Evolutionary conservation across 768 basidiomycete genomes (phyloP), one percentile per base, ranked within the genome.

Genomic region (Lactarius tabidus): DNA sequence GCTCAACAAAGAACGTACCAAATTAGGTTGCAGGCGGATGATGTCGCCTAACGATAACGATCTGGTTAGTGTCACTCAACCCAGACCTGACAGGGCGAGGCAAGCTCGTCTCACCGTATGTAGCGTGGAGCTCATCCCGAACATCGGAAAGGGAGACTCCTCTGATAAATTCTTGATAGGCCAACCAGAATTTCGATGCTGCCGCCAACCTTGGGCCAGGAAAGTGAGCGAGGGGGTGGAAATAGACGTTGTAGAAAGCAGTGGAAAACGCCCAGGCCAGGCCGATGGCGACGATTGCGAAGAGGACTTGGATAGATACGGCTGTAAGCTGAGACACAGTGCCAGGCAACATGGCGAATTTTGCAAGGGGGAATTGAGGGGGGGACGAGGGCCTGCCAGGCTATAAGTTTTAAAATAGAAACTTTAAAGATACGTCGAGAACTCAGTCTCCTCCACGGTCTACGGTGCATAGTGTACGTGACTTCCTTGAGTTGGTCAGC

Each of bases 1-100:
- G 1, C 17, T 18, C 3, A 38, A 26, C 20, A 5, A 26, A n/a
- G 14, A 8, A n/a, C 72, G 17, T 57, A 79, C 80, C 72, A 79
- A 76, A 65, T 79, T 77, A 0, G 79, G 79, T 1, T 71, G 77
- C 54, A 80, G 71, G 60, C 80, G 72, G 41, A 80, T 72, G 35
- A 79, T 72, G 36, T 74, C 71, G 15, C 80, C 79, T 80, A 41
- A 6, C 2, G n/a, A 51, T 18, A 41, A 57, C 20, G 20, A 48
- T 8, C 10, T 9, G 3, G 29, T 53, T 6, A 38, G 26, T 6
- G 9, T 31, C 62, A 38, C 9, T 6, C 23, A 29, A 20, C 5
- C 53, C 10, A 38, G 38, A 38, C 14, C 38, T 38, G 38, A 14
- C 39, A 18, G 17, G 41, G 41, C 18, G 15, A 41, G 41, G 41